Percentiles rank a stretch among this genome's conserved stretches.
These are phyloP conservation scores for Bryum argenteum DNA, from an alignment of 225 moss, liverwort and hornwort species.

Conservation along the genomic window DNA sequence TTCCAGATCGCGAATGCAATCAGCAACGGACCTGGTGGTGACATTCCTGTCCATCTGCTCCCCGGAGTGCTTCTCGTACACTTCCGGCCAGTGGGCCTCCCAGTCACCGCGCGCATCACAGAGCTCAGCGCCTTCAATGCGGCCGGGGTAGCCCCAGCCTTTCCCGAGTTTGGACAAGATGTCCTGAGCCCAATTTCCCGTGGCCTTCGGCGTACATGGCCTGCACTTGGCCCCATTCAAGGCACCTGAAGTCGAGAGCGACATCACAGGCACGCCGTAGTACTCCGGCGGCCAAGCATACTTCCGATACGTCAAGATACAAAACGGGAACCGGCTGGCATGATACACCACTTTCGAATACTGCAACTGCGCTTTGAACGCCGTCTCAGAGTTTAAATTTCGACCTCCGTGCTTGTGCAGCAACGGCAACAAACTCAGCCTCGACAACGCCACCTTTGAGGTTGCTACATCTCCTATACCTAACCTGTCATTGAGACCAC, in stretches of 20 bases:
- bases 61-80: constrained; percentile 62
- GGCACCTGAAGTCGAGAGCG: constrained; percentile 64
- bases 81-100: constrained; percentile 69
- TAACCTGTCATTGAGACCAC: constrained; percentile 90
- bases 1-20: constrained; percentile 64
- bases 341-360: constrained; percentile 40
- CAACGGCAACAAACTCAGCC: constrained; percentile 66
- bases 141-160: constrained; percentile 62
- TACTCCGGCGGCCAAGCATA: constrained; percentile 56
- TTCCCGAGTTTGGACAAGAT: constrained; percentile 43
- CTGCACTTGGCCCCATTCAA: constrained; percentile 92
- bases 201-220: constrained; percentile 74
- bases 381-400: constrained; percentile 75
- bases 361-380: constrained; percentile 69
- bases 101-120: constrained; percentile 69
- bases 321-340: constrained; percentile 67
- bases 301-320: constrained; percentile 68
- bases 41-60: constrained; percentile 38
- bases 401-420: constrained; percentile 57
- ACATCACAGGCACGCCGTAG: constrained; percentile 69
- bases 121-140: constrained; percentile 64
- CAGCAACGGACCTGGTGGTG: constrained; percentile 35
- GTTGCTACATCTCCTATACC: constrained; percentile 66
- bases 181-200: constrained; percentile 44
- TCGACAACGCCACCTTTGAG: constrained; percentile 66